These are phyloP conservation scores for Polychaeton citri DNA, from an alignment of 2,329 filamentous ascomycete genomes.

Conservation along the genomic window DNA sequence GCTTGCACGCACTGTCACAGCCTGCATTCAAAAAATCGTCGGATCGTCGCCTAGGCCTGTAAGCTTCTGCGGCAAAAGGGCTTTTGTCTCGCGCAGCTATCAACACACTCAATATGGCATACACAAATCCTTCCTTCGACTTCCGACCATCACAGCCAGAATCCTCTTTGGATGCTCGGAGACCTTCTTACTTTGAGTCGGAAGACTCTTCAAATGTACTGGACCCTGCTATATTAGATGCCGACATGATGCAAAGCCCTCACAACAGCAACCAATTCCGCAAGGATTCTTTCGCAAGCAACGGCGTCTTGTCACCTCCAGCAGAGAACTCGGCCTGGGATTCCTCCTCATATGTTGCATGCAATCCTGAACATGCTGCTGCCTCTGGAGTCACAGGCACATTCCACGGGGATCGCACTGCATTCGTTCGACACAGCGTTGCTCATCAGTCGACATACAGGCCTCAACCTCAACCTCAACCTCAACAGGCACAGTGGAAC, in stretches of 20 bases:
- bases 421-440: not conserved
- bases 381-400: slow-evolving; percentile 1
- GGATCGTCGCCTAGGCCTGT: too few species aligned
- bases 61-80: too few species aligned
- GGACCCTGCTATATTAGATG: slow-evolving; percentile 17
- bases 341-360: slow-evolving; percentile 11
- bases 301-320: slow-evolving; percentile 17
- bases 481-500: slow-evolving; percentile 41
- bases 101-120: not conserved
- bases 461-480: slow-evolving; percentile 37
- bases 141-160: slow-evolving; percentile 6
- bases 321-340: slow-evolving; percentile 19
- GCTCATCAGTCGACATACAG: not conserved
- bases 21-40: too few species aligned
- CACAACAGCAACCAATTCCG: slow-evolving; percentile 11
- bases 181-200: slow-evolving; percentile 13
- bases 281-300: slow-evolving; percentile 21
- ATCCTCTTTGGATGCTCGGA: slow-evolving; percentile 1
- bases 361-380: slow-evolving; percentile 10
- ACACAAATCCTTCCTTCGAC: slow-evolving; percentile 3
- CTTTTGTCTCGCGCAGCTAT: too few species aligned
- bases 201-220: slow-evolving; percentile 13
- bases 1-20: too few species aligned
- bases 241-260: slow-evolving; percentile 20
- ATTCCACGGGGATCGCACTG: not conserved